Evolutionary conservation across 805 yeast species (phyloP).

Genomic region (Saturnispora ahearnii): DNA sequence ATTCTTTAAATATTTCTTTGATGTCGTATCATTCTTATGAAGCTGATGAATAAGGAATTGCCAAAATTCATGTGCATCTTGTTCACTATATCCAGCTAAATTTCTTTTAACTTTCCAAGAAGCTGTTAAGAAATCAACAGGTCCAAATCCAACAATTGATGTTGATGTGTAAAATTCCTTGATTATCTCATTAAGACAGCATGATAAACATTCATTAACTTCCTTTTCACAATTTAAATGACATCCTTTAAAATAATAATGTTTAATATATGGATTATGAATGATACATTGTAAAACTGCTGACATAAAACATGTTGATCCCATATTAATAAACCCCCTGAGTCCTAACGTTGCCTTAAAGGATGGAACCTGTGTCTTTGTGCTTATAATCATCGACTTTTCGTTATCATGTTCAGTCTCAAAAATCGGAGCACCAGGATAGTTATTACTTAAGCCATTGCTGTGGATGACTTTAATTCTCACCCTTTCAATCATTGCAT

Average conservation of each 20-base stretch:
- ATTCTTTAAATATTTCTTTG: conserved; percentile 14
- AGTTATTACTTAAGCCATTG: conserved; percentile 15
- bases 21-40: conserved; percentile 41
- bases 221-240: conserved; percentile 48
- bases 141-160: conserved; percentile 63
- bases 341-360: conserved; percentile 64
- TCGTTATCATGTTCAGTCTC: conserved; percentile 21
- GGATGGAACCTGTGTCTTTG: conserved; percentile 35
- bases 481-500: conserved; percentile 46
- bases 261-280: conserved; percentile 82
- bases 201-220: conserved; percentile 56
- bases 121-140: conserved; percentile 70
- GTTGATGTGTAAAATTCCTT: conserved; percentile 62
- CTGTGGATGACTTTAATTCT: conserved; percentile 28
- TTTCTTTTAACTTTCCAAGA: conserved; percentile 81
- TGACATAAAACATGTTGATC: conserved; percentile 96
- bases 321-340: conserved; percentile 86
- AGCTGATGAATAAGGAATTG: conserved; percentile 83
- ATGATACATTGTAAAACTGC: conserved; percentile 80
- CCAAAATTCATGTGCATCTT: conserved; percentile 98
- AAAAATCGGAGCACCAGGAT: conserved; percentile 27
- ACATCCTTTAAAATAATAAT: conserved; percentile 65
- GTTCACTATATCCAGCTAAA: conserved; percentile 93
- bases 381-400: conserved; percentile 21
- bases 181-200: conserved; percentile 76